phyloP scores from a whole-genome alignment of 352 stramenopile genomes.

The Phytophthora rubi region DNA sequence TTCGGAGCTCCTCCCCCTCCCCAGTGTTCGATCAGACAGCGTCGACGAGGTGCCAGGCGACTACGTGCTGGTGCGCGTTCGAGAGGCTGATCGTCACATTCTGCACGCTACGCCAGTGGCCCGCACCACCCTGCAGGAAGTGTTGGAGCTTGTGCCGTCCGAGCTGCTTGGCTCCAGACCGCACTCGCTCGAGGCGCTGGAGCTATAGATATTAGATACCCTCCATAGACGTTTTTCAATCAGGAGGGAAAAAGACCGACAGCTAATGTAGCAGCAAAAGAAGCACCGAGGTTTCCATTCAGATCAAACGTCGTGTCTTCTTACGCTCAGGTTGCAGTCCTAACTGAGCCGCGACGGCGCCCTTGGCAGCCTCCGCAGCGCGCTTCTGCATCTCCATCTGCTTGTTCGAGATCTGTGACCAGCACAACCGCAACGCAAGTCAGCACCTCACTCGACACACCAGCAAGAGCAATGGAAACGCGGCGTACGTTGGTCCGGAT shows the following conservation, averaged over 20 bases:
- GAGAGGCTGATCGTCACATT: conserved; percentile 82
- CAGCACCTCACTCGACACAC: too few relatives aligned
- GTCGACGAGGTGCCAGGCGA: conserved; percentile 68
- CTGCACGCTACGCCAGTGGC: conserved; percentile 83
- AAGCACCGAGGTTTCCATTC: conserved; percentile 24
- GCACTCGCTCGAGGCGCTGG: conserved; percentile 45
- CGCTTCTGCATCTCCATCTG: conserved; percentile 92
- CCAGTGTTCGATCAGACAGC: conserved; percentile 33
- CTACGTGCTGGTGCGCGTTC: conserved; percentile 87
- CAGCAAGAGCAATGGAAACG: too few relatives aligned
- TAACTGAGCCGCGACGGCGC: conserved; percentile 60
- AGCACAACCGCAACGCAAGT: conserved; percentile 14
- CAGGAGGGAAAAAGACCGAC: neutral
- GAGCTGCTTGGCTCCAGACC: conserved; percentile 64
- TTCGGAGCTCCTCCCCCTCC: conserved; percentile 57
- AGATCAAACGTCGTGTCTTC: neutral
- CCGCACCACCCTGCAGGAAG: conserved; percentile 74
- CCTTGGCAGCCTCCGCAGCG: conserved; percentile 75
- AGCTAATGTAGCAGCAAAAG: conserved; percentile 14
- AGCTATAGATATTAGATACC: conserved; percentile 40
- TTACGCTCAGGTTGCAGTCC: conserved; percentile 10
- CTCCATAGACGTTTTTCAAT: conserved; percentile 17
- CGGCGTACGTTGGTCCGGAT: conserved; percentile 84
- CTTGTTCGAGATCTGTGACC: conserved; percentile 81
- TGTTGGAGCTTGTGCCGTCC: conserved; percentile 53